A percentile compares a stretch with the other conserved stretches of the same genome.
phyloP scores from a whole-genome alignment of 768 basidiomycete species.

The Austroboletus eburneus region DNA sequence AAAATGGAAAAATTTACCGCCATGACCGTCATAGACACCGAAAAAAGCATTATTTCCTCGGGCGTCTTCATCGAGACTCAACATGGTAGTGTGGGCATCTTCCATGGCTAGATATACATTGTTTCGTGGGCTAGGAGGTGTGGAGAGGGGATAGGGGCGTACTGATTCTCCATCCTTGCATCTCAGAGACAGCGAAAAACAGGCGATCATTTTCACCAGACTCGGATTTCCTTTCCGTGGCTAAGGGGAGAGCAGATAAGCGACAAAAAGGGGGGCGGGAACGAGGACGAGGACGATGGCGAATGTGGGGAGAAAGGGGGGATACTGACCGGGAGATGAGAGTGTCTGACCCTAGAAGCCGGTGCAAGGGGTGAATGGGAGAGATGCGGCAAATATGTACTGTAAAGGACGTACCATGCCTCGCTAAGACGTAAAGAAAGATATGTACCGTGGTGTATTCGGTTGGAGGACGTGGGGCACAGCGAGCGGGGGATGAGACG shows the following conservation, averaged over 20 bases:
- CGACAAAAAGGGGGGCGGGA: background rate
- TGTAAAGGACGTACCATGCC: conserved; percentile 25
- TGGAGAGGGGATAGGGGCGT: conserved; percentile 35
- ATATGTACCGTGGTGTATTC: conserved; percentile 1
- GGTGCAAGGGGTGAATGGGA: conserved; percentile 2
- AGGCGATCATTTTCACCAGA: conserved; percentile 66
- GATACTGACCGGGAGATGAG: conserved; percentile 64
- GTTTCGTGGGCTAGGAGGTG: background rate
- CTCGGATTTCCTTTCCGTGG: conserved; percentile 77
- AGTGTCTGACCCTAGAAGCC: conserved; percentile 75
- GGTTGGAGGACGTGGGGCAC: conserved; percentile 1
- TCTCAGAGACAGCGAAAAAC: conserved; percentile 81
- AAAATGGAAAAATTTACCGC: conserved; percentile 51
- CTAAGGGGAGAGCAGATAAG: conserved; percentile 37
- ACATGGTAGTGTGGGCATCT: conserved; percentile 80
- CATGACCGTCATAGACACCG: conserved; percentile 97
- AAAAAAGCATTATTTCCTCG: conserved; percentile 73
- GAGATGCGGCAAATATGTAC: conserved; percentile 1
- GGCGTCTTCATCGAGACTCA: conserved; percentile 57
- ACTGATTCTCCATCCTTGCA: conserved; percentile 99
- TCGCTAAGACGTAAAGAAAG: conserved; percentile 25
- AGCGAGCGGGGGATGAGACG: conserved; percentile 1
- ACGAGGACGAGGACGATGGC: conserved; percentile 1
- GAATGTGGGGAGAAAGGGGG: conserved; percentile 1
- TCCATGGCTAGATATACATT: conserved; percentile 75